Percentiles rank a stretch among this genome's conserved stretches.
Evolutionary conservation across 2,329 filamentous ascomycete species (phyloP).

Genomic region (Xylariaceae sp.): DNA sequence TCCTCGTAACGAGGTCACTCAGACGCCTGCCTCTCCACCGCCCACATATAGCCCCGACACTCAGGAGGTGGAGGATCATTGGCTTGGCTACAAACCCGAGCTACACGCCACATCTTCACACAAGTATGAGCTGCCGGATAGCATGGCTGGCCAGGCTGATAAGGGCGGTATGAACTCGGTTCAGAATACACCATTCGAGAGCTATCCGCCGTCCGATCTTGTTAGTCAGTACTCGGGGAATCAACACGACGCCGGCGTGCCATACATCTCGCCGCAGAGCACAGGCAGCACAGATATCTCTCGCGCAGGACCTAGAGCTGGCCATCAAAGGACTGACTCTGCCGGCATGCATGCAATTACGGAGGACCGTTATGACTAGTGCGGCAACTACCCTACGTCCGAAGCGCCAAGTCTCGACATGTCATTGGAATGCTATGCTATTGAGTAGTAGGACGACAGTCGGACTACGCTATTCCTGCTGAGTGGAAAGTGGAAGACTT

Average conservation of each 20-base stretch:
- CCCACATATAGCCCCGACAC: conserved; percentile 13
- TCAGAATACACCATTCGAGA: conserved; percentile 8
- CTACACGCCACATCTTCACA: conserved; percentile 16
- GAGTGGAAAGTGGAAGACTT: no score
- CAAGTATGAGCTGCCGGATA: conserved; percentile 17
- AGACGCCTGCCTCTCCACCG: conserved; percentile 11
- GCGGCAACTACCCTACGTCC: no score
- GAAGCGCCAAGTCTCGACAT: no score
- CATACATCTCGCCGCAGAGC: conserved; percentile 10
- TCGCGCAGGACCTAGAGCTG: neutral
- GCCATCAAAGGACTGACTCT: conserved; percentile 7
- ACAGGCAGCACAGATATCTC: conserved; percentile 8
- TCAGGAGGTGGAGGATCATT: conserved; percentile 9
- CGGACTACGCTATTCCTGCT: no score
- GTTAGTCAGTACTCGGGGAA: conserved; percentile 4
- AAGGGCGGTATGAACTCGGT: conserved; percentile 6
- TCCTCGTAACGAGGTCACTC: conserved; percentile 2
- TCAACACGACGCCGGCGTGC: conserved; percentile 2
- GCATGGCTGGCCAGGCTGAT: neutral
- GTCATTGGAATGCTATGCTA: no score
- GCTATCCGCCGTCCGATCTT: conserved; percentile 3
- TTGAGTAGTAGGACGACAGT: no score
- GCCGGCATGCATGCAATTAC: conserved; percentile 11
- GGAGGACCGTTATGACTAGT: conserved; percentile 1
- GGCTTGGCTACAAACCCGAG: conserved; percentile 17